Percentiles rank a stretch among this genome's conserved stretches.
These are phyloP conservation scores for Pseudoturritis turrita DNA, from an alignment of 345 rosid species.

Conservation along the genomic window DNA sequence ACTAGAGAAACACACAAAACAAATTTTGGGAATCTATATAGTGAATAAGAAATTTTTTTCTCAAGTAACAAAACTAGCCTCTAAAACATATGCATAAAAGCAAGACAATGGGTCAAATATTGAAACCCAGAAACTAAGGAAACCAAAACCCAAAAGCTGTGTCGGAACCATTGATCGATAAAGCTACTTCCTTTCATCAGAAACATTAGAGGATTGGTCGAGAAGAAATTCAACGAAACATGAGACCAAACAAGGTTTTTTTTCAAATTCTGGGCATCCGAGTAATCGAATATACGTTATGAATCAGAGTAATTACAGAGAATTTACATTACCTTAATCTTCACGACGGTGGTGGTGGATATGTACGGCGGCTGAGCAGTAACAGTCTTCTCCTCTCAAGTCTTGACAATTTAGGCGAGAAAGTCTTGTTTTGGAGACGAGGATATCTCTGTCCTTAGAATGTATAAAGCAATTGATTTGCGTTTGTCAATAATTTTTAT, in stretches of 20 bases:
- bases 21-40: background rate
- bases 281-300: background rate
- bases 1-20: background rate
- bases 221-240: background rate
- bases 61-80: background rate
- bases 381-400: background rate
- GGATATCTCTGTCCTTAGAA: background rate
- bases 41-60: background rate
- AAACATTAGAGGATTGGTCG: background rate
- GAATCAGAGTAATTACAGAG: background rate
- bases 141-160: background rate
- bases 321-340: constrained; percentile 8
- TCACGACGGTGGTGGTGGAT: constrained; percentile 3
- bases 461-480: background rate
- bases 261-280: background rate
- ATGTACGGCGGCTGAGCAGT: constrained; percentile 12
- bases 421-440: constrained; percentile 3
- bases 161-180: background rate
- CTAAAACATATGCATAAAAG: background rate
- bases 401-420: constrained; percentile 12
- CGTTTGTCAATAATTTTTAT: no score
- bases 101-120: background rate
- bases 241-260: no score
- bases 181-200: constrained; percentile 7
- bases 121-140: background rate